Evolutionary conservation across 2,329 filamentous ascomycete genomes (phyloP).

Genomic region (Penicillium sp.): DNA sequence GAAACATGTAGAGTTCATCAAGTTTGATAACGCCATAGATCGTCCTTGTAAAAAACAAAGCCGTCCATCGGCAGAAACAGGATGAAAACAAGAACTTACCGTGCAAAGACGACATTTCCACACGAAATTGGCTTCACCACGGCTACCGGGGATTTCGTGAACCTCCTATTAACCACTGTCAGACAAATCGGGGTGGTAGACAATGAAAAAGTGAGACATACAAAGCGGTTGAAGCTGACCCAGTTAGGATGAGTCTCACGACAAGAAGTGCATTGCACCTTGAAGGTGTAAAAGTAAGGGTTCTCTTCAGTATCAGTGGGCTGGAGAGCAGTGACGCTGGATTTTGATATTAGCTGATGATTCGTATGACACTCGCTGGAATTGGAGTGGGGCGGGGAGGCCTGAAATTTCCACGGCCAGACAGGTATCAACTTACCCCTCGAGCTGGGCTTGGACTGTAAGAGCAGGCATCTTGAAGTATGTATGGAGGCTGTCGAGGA

Average conservation of each 20-base stretch:
- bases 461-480: conserved; percentile 41
- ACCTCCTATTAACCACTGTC: conserved; percentile 62
- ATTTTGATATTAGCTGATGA: conserved; percentile 11
- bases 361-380: neutral
- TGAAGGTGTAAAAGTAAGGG: conserved; percentile 97
- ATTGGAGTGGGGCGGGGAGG: conserved; percentile 14
- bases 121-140: conserved; percentile 98
- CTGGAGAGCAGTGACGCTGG: conserved; percentile 84
- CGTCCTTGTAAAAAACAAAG: conserved; percentile 5
- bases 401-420: neutral
- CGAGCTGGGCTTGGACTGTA: conserved; percentile 39
- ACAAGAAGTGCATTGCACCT: conserved; percentile 97
- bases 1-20: no score
- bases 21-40: neutral
- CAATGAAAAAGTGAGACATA: conserved; percentile 50
- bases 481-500: neutral
- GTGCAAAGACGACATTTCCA: conserved; percentile 99
- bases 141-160: conserved; percentile 88
- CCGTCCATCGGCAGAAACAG: neutral
- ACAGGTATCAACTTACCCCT: conserved; percentile 30
- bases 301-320: conserved; percentile 78
- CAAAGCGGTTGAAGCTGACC: conserved; percentile 85
- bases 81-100: conserved; percentile 51
- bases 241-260: conserved; percentile 85
- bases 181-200: neutral